Conservation (phyloP, 2,329 filamentous ascomycete genomes). For the Fusarium multiceps region DNA sequence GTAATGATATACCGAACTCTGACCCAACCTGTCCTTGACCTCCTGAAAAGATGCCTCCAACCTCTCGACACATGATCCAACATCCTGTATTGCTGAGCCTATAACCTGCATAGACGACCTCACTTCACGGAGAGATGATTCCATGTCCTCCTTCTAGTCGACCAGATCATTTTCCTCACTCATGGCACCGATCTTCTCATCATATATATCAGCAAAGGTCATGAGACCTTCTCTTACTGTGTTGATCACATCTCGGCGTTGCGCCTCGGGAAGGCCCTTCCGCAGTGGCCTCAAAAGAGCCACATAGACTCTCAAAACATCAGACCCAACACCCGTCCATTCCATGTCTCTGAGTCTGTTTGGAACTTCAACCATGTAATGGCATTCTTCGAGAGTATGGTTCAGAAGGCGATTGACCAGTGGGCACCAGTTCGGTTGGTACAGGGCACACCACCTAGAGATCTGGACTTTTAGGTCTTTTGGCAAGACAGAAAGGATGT, state of each 20-base stretch:
- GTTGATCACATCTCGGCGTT: neutral
- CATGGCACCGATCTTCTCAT: neutral
- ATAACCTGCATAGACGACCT: neutral
- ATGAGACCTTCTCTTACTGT: neutral
- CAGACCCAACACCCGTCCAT: neutral
- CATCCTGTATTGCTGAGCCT: neutral
- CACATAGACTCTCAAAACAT: neutral
- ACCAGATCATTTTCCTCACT: neutral
- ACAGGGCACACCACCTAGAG: neutral
- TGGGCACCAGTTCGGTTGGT: neutral
- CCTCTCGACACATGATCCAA: neutral
- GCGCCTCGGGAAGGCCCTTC: neutral
- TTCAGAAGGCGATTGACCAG: neutral
- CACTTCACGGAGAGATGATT: neutral
- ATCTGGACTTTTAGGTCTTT: neutral
- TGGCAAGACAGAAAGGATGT: neutral
- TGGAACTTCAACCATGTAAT: neutral
- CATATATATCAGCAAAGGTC: neutral
- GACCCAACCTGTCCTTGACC: neutral
- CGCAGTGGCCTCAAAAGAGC: neutral
- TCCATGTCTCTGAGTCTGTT: neutral
- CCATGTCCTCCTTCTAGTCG: neutral
- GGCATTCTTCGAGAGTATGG: neutral
- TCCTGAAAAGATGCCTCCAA: neutral
- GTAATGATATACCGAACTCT: neutral